phyloP scores from a whole-genome alignment of 495 filamentous ascomycete genomes.

The Staphylotrichum tortipilum region DNA sequence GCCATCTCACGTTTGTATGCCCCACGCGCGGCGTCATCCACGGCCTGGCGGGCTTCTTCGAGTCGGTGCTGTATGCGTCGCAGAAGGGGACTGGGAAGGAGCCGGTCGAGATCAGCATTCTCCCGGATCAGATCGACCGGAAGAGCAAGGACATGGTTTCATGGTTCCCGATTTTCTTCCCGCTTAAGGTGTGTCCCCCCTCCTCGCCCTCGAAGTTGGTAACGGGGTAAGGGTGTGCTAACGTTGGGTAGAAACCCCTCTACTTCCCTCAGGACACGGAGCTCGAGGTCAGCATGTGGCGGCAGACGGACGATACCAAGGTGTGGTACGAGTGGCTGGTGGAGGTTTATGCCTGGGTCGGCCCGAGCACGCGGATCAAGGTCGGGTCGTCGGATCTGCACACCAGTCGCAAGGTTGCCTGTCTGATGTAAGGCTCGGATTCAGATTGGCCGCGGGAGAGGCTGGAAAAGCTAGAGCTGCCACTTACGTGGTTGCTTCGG shows the following conservation, averaged over 20 bases:
- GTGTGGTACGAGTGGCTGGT: constrained; percentile 99
- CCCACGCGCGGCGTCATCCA: constrained; percentile 74
- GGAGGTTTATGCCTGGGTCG: constrained; percentile 62
- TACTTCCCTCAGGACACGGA: constrained; percentile 79
- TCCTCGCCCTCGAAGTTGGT: not conserved
- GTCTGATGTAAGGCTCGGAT: constrained; percentile 59
- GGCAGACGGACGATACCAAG: constrained; percentile 86
- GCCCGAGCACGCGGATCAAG: constrained; percentile 57
- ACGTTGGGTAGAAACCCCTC: constrained; percentile 58
- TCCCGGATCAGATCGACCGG: constrained; percentile 80
- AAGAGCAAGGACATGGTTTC: constrained; percentile 95
- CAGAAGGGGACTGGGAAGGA: constrained; percentile 18
- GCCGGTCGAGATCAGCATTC: constrained; percentile 79
- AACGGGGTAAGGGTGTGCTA: constrained; percentile 4
- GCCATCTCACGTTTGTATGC: constrained; percentile 63
- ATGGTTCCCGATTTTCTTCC: constrained; percentile 99
- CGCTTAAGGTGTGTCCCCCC: constrained; percentile 62
- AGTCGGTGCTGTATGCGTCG: constrained; percentile 69
- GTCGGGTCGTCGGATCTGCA: constrained; percentile 77
- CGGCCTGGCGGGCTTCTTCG: constrained; percentile 91
- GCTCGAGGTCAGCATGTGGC: constrained; percentile 85
- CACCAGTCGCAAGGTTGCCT: constrained; percentile 82
- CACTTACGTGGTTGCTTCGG: not conserved
- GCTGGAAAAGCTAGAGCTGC: too few relatives aligned
- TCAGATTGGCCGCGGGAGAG: not conserved